Base-by-base conservation (phyloP, 2,329 filamentous ascomycete species). In the Cercospora sojina region DNA sequence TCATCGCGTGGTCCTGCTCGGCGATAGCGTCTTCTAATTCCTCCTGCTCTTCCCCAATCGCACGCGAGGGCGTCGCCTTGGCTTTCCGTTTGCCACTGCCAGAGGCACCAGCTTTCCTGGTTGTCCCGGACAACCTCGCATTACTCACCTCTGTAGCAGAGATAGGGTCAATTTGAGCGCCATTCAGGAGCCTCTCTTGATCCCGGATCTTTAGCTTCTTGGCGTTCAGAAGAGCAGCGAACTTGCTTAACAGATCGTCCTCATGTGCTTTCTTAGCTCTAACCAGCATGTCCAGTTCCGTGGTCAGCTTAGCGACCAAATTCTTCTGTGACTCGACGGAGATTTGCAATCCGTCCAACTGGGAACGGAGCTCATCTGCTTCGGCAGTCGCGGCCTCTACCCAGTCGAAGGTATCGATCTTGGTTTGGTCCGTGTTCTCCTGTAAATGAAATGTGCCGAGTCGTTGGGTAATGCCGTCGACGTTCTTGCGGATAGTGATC, bases 141-240 rank as follows among this genome's bases (percentile, higher is more conserved):
- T 25, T 51, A n/a, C 47, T 64, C 10, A 72, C 68, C 23, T 67
- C 64, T 65, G 74, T 73, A 31, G 70, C 73, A 18, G 64, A 66
- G 87, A 90, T 86, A 76, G 88, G 85, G 59, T 88, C 86, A 47
- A 91, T 80, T 61, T 88, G 87, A 74, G 86, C 85, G 31, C 80
- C 79, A 16, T 82, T 81, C 25, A 92, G 78, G 20, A 90, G 78
- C 43, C 85, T 84, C 72, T 90, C 88, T 78, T 92, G 90, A 72
- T 92, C 86, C 51, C 91, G 81, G 59, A 93, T 93, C 78, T 91
- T 93, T 61, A 89, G 81, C 78, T 93, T 93, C 80, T 94, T 94
- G 76, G 90, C 87, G 72, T 93, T 93, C 1, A 93, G 80, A 2
- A 94, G 80, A 64, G 86, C 82, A 63, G 86, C 84, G 72, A 92